These are phyloP conservation scores for Pythium scleroteichum DNA, from an alignment of 352 stramenopile species.

Conservation along the genomic window DNA sequence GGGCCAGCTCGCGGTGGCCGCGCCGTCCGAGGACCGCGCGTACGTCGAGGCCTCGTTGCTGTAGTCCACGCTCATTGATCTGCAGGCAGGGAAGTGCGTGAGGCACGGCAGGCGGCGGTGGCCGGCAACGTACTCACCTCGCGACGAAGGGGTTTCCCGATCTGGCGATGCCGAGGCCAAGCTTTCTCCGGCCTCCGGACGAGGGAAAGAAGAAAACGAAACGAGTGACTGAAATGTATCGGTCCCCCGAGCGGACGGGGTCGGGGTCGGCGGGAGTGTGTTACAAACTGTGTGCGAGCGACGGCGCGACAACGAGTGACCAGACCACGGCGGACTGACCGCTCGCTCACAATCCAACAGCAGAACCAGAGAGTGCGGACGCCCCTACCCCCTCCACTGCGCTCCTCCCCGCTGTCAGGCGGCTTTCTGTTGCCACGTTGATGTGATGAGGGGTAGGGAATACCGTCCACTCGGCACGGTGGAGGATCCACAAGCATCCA, in stretches of 20 bases:
- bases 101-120: not conserved
- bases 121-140: not conserved
- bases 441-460: not conserved
- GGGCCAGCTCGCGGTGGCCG: conserved; percentile 47
- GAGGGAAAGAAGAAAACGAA: conserved; percentile 7
- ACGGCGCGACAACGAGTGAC: conserved; percentile 7
- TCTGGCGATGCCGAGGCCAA: too few relatives aligned
- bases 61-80: conserved; percentile 28
- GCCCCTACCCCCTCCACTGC: conserved; percentile 11
- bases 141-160: conserved; percentile 5
- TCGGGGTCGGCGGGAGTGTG: conserved; percentile 18
- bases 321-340: conserved; percentile 3
- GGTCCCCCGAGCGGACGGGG: conserved; percentile 27
- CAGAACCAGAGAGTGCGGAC: conserved; percentile 1
- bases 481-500: not conserved
- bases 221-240: conserved; percentile 19
- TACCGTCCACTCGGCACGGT: too few relatives aligned
- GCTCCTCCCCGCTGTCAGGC: not conserved
- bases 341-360: conserved; percentile 22
- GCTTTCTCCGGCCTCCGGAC: conserved; percentile 11
- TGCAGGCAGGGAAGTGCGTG: not conserved
- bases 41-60: conserved; percentile 15
- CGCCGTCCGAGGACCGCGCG: conserved; percentile 16
- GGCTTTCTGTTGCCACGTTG: not conserved
- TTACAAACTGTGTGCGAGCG: conserved; percentile 15